Evolutionary conservation across 106 monocot genomes (phyloP).

Genomic region (Dendrobium officinale): DNA sequence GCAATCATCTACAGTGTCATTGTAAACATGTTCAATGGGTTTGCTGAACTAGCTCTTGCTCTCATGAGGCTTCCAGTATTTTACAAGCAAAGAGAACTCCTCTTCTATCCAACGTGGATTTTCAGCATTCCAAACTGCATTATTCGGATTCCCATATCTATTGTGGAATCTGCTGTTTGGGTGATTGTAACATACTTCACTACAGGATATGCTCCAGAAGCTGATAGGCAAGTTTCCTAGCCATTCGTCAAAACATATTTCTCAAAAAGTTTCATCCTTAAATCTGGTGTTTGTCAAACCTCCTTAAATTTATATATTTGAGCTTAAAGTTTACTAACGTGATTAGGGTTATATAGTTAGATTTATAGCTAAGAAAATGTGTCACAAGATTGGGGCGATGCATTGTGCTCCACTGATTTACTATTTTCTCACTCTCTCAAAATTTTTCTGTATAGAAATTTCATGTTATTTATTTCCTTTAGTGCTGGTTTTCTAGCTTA

Average conservation of each 20-base stretch:
- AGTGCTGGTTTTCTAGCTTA: not conserved
- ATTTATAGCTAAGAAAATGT: not conserved
- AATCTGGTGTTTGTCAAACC: not conserved
- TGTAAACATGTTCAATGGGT: conserved; percentile 65
- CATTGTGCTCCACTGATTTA: not conserved
- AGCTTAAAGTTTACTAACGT: not conserved
- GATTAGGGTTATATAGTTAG: not conserved
- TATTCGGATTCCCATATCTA: conserved; percentile 55
- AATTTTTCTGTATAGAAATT: not conserved
- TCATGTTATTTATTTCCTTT: not conserved
- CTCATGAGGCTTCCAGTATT: conserved; percentile 66
- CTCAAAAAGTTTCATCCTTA: not conserved
- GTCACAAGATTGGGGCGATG: not conserved
- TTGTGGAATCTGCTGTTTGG: conserved; percentile 63
- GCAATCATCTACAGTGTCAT: conserved; percentile 52
- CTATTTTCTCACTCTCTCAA: not conserved
- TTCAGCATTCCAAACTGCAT: conserved; percentile 56
- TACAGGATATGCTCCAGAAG: conserved; percentile 69
- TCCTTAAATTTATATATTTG: not conserved
- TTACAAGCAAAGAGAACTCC: conserved; percentile 70
- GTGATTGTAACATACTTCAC: conserved; percentile 53
- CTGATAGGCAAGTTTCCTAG: conserved; percentile 31
- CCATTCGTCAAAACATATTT: not conserved
- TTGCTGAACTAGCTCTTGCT: conserved; percentile 48
- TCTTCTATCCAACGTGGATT: conserved; percentile 62